Conservation (phyloP, 805 yeast genomes). For the Candida peoriensis region DNA sequence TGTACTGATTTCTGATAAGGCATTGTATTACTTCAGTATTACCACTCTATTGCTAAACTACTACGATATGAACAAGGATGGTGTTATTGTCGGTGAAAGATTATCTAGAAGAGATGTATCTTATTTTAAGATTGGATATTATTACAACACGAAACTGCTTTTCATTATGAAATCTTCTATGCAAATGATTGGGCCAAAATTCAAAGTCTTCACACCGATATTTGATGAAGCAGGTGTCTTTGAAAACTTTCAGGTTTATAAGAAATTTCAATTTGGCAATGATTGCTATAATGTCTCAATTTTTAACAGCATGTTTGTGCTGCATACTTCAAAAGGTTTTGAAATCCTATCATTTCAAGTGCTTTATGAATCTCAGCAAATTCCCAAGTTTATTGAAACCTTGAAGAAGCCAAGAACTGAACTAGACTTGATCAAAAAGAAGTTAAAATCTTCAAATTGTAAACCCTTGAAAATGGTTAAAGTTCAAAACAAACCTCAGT, state of each 20-base stretch:
- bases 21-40: conserved; percentile 56
- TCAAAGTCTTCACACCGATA: conserved; percentile 54
- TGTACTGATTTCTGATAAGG: conserved; percentile 53
- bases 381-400: conserved; percentile 41
- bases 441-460: conserved; percentile 31
- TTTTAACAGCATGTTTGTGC: conserved; percentile 61
- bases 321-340: conserved; percentile 63
- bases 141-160: conserved; percentile 55
- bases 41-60: conserved; percentile 59
- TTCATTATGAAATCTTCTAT: conserved; percentile 47
- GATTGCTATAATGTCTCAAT: conserved; percentile 59
- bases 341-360: conserved; percentile 59
- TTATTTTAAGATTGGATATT: conserved; percentile 65
- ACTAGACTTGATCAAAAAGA: conserved; percentile 36
- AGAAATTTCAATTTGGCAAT: conserved; percentile 45
- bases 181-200: conserved; percentile 37
- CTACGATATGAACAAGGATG: conserved; percentile 33
- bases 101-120: conserved; percentile 49
- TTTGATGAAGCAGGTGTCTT: conserved; percentile 45
- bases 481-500: conserved; percentile 46
- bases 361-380: conserved; percentile 45
- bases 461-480: conserved; percentile 62
- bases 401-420: conserved; percentile 23
- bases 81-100: conserved; percentile 40
- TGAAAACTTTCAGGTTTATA: conserved; percentile 38